phyloP scores from a whole-genome alignment of 1,284 basidiomycete species.

The Irpex rosettiformis region DNA sequence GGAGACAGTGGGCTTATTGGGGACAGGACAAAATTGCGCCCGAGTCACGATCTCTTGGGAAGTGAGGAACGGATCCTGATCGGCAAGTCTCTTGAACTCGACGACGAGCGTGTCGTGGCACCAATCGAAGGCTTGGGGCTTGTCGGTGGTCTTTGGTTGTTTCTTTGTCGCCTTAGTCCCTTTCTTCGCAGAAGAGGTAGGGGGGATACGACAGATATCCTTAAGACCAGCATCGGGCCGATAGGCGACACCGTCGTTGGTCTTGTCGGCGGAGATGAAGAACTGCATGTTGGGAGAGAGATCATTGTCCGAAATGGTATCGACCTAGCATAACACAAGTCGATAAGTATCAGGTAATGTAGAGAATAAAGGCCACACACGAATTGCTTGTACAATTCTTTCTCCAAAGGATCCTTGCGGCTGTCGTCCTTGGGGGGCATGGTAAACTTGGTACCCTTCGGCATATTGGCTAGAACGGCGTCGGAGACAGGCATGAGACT shows the following conservation, averaged over 20 bases:
- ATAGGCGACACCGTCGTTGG: not conserved
- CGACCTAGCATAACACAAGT: not conserved
- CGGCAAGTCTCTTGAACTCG: not conserved
- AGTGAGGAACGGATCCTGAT: not conserved
- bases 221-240: not conserved
- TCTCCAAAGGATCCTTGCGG: not conserved
- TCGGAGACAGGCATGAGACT: not conserved
- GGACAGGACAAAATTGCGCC: too few relatives aligned
- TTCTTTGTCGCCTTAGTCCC: not conserved
- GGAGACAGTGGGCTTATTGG: too few relatives aligned
- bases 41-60: too few relatives aligned
- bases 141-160: not conserved
- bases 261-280: not conserved
- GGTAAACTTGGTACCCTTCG: not conserved
- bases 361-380: not conserved
- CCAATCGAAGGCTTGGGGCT: not conserved
- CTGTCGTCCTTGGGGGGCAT: not conserved
- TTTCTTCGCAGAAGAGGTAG: not conserved
- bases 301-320: not conserved
- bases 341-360: not conserved
- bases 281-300: not conserved
- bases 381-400: not conserved
- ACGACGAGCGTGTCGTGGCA: not conserved
- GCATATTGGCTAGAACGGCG: not conserved
- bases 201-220: not conserved